Base-by-base conservation (phyloP, 495 filamentous ascomycete species). In the Friedmanniomyces endolithicus region DNA sequence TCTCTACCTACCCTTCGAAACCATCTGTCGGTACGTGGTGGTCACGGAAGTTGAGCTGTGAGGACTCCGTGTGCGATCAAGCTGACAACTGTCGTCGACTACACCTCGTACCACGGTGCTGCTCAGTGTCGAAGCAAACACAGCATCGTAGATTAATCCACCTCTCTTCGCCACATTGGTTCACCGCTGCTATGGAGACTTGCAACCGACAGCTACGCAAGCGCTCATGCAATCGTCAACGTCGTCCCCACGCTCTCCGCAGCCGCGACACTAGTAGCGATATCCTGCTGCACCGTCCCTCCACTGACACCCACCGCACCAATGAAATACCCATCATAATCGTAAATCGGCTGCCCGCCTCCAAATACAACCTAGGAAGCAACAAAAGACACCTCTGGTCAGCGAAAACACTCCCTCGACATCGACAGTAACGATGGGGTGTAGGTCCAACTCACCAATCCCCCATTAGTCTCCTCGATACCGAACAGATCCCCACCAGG, bases 381-480 rank as follows among this genome's bases (percentile, higher is more conserved):
- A 23, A 12, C 23, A 22, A 2, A 4, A 41, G 17, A 3, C 3
- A 16, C 3, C 17, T 41, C 37, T 3, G 17, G 6, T 19, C 14
- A n/a, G 17, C 16, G 12, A 6, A 41, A 6, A 6, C 12, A 9
- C 11, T 7, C 7, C 16, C 9, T 16, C 17, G 16, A 2, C 44
- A 8, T 47, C 6, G 12, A 20, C 6, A 3, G 11, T 47, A 8
- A 11, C 41, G 9, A 7, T 7, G 9, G 41, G 41, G 7, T 17
- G 20, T 45, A 17, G 41, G 12, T 17, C 9, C 41, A 19, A 29
- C 44, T 24, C 11, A 60, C 51, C 11, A 63, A 31, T 2, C 58
- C 61, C 3, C 45, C 43, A 45, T 63, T 63, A 16, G 61, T 61
- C 53, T 63, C 43, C 54, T 63, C 39, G 19, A 63, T 61, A 2